Evolutionary conservation across 495 filamentous ascomycete genomes (phyloP).

Genomic region (Letharia lupina): DNA sequence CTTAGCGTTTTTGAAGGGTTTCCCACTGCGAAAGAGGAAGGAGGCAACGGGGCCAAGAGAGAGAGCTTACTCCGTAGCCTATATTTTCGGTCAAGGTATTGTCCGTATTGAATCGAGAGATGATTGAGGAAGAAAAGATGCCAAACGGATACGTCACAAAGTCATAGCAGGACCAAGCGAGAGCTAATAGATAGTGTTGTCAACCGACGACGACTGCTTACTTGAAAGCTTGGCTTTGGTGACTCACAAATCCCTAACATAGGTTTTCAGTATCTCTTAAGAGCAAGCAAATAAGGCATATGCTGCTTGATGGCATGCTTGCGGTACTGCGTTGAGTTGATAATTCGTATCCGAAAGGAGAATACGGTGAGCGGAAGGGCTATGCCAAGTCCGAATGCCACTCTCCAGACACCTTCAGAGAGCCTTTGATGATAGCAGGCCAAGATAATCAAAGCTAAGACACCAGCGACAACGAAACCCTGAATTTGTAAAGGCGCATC

Average conservation of each 20-base stretch:
- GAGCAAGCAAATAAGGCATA: constrained; percentile 1
- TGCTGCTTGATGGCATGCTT: constrained; percentile 13
- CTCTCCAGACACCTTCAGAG: constrained; percentile 11
- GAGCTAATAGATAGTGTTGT: neutral
- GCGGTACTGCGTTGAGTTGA: constrained; percentile 11
- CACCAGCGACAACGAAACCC: constrained; percentile 4
- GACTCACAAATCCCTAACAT: constrained; percentile 5
- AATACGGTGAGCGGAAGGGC: constrained; percentile 10
- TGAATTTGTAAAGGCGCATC: neutral
- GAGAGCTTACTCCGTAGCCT: constrained; percentile 8
- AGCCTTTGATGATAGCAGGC: constrained; percentile 8
- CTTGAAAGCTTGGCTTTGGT: neutral
- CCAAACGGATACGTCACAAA: constrained; percentile 10
- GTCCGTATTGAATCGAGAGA: constrained; percentile 6
- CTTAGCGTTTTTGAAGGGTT: neutral
- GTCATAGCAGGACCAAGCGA: constrained; percentile 10
- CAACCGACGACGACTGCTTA: neutral
- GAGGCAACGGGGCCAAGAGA: neutral
- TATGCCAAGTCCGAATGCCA: constrained; percentile 9
- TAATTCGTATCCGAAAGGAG: constrained; percentile 9
- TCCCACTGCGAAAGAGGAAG: neutral
- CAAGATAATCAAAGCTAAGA: neutral
- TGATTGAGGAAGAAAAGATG: constrained; percentile 7
- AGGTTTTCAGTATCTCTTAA: constrained; percentile 5
- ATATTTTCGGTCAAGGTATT: constrained; percentile 2